A percentile compares a stretch with the other conserved stretches of the same genome.
Evolutionary conservation across 148 eudicot genomes (phyloP).

Genomic region (Heliamphora exappendiculata): DNA sequence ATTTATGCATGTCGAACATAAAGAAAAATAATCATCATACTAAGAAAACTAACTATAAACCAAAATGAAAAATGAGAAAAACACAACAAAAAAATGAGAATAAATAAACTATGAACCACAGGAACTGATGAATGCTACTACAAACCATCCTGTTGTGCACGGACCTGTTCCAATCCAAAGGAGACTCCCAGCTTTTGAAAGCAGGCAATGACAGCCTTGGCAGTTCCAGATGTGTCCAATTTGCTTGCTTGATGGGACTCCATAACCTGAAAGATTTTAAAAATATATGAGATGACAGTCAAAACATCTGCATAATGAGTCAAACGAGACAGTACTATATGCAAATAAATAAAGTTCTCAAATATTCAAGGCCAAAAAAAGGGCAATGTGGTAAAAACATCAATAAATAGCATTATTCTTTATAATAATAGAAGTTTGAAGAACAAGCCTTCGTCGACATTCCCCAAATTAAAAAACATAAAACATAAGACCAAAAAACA

Average conservation of each 20-base stretch:
- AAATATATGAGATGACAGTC: neutral
- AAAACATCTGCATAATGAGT: neutral
- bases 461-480: no score
- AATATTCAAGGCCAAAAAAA: no score
- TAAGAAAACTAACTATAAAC: no score
- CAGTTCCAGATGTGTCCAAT: conserved; percentile 89
- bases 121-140: no score
- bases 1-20: no score
- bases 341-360: neutral
- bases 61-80: no score
- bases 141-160: neutral
- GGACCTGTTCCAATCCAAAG: conserved; percentile 64
- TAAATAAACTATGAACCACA: no score
- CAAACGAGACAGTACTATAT: neutral
- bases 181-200: conserved; percentile 83
- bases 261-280: conserved; percentile 45
- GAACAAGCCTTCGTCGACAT: no score
- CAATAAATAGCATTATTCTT: neutral
- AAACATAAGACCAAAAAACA: no score
- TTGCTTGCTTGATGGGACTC: conserved; percentile 88
- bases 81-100: no score
- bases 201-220: conserved; percentile 92
- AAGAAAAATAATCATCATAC: no score
- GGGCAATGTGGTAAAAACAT: neutral
- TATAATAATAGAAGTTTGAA: no score